phyloP scores from a whole-genome alignment of 139 green algal species.

The Chlamydomonas applanata region DNA sequence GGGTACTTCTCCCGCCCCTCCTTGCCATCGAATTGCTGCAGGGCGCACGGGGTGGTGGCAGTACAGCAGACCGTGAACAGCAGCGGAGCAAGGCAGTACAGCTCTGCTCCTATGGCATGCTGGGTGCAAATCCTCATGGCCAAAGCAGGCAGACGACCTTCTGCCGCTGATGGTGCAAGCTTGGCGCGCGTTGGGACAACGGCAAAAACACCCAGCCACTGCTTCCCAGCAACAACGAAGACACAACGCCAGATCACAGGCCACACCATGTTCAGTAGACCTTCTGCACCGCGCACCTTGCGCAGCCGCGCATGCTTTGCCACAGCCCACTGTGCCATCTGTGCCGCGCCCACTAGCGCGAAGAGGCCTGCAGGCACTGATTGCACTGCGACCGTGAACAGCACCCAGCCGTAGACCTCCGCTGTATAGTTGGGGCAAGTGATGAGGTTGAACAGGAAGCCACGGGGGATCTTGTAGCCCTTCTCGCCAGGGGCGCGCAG shows the following conservation, averaged over 20 bases:
- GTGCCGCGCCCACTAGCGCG: slow-evolving; percentile 66
- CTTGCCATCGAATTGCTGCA: slow-evolving; percentile 90
- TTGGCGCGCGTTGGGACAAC: not conserved
- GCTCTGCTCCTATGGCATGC: too few relatives aligned
- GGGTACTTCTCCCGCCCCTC: slow-evolving; percentile 90
- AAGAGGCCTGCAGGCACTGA: slow-evolving; percentile 81
- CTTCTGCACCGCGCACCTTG: slow-evolving; percentile 55
- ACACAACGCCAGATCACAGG: too few relatives aligned
- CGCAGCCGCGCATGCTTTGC: slow-evolving; percentile 89
- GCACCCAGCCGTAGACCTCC: slow-evolving; percentile 89
- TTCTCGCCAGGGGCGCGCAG: slow-evolving; percentile 75
- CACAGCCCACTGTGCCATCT: slow-evolving; percentile 89
- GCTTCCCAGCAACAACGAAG: too few relatives aligned
- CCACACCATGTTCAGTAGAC: not conserved
- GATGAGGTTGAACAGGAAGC: slow-evolving; percentile 92
- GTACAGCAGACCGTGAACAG: not conserved
- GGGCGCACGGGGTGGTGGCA: too few relatives aligned
- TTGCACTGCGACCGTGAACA: slow-evolving; percentile 84
- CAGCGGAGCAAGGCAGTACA: not conserved
- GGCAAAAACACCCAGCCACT: too few relatives aligned
- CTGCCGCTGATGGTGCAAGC: not conserved
- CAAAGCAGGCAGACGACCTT: too few relatives aligned
- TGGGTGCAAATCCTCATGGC: not conserved
- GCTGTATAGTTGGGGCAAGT: slow-evolving; percentile 97
- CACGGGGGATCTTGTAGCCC: slow-evolving; percentile 85